These are phyloP conservation scores for Zalaria obscura DNA, from an alignment of 2,329 filamentous ascomycete species.

Conservation along the genomic window DNA sequence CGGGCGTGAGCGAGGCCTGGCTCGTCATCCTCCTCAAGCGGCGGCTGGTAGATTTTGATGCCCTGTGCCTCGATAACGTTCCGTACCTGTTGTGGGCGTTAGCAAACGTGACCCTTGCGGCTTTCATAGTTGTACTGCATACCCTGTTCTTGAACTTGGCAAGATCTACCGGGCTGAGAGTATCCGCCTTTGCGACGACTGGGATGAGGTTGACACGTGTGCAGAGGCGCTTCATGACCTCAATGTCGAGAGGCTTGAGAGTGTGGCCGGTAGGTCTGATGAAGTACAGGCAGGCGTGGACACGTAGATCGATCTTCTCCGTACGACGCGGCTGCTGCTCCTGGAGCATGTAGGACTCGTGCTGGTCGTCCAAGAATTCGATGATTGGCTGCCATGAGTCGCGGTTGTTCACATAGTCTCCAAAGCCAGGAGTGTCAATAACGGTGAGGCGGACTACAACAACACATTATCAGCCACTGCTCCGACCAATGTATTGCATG, in stretches of 20 bases:
- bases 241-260: constrained; percentile 94
- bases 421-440: constrained; percentile 97
- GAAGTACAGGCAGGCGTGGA: constrained; percentile 97
- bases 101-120: constrained; percentile 9
- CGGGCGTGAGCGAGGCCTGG: constrained; percentile 88
- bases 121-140: constrained; percentile 23
- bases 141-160: constrained; percentile 92
- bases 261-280: constrained; percentile 97
- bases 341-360: constrained; percentile 99
- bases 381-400: constrained; percentile 99
- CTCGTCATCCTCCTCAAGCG: constrained; percentile 96
- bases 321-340: constrained; percentile 96
- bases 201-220: constrained; percentile 97
- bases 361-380: constrained; percentile 98
- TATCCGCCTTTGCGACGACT: constrained; percentile 97
- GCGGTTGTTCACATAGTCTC: constrained; percentile 99
- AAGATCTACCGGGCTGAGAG: constrained; percentile 81
- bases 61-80: constrained; percentile 94
- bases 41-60: constrained; percentile 99
- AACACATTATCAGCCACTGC: not conserved
- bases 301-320: constrained; percentile 98
- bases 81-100: constrained; percentile 52
- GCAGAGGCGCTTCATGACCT: constrained; percentile 99
- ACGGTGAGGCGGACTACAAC: constrained; percentile 86
- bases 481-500: not conserved